Conservation (phyloP, 495 filamentous ascomycete genomes). For the Neurospora tetraspora region DNA sequence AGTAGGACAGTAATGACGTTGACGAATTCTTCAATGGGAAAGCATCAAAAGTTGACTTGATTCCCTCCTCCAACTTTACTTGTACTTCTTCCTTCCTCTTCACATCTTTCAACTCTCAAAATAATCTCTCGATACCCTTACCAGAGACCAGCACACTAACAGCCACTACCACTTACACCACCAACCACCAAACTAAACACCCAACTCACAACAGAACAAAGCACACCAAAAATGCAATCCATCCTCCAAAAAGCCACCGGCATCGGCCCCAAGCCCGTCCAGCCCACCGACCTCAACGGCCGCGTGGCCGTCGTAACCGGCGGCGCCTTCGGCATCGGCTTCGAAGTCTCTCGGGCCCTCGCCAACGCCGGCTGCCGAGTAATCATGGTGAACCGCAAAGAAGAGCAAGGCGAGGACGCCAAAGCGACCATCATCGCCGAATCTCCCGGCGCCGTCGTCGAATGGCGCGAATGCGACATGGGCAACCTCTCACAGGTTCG, state of each 20-base stretch:
- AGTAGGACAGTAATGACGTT: neutral
- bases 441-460: conserved; percentile 20
- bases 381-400: conserved; percentile 32
- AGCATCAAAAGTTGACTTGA: neutral
- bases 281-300: conserved; percentile 20
- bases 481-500: conserved; percentile 27
- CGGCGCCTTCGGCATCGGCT: conserved; percentile 45
- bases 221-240: conserved; percentile 15
- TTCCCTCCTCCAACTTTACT: neutral
- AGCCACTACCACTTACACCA: neutral
- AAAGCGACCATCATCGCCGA: conserved; percentile 23
- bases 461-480: conserved; percentile 36
- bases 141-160: neutral
- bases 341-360: conserved; percentile 36
- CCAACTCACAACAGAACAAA: neutral
- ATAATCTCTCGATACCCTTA: neutral
- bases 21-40: neutral
- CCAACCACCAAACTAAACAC: neutral
- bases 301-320: conserved; percentile 46
- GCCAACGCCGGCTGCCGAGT: conserved; percentile 21
- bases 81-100: neutral
- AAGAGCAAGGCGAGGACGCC: conserved; percentile 31
- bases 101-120: neutral
- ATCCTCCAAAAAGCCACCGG: conserved; percentile 15
- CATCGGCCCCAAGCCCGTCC: conserved; percentile 17